phyloP scores from a whole-genome alignment of 176 grass and related monocot species.

The Oryza glaberrima region DNA sequence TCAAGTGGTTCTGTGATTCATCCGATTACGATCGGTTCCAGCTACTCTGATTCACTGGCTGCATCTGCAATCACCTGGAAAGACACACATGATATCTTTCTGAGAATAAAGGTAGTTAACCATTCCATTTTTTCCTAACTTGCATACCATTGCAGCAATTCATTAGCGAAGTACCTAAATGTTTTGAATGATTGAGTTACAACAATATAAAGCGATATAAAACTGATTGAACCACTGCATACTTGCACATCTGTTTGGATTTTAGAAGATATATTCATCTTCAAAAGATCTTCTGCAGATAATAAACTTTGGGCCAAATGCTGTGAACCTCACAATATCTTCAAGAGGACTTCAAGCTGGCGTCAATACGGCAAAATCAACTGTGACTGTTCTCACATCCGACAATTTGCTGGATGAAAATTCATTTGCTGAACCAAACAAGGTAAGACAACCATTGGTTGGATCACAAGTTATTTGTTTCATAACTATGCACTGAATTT shows the following conservation, averaged over 20 bases:
- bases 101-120: slow-evolving; percentile 58
- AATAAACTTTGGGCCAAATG: slow-evolving; percentile 56
- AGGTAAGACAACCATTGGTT: background rate
- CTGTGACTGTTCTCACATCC: slow-evolving; percentile 2
- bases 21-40: slow-evolving; percentile 47
- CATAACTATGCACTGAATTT: background rate
- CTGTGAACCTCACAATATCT: background rate
- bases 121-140: background rate
- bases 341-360: background rate
- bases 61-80: slow-evolving; percentile 66
- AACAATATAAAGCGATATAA: background rate
- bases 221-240: background rate
- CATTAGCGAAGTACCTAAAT: background rate
- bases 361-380: background rate
- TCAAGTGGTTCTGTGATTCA: slow-evolving; percentile 47
- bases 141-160: background rate
- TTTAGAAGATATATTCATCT: background rate
- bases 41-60: slow-evolving; percentile 23
- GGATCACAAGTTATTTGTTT: background rate
- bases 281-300: slow-evolving; percentile 44
- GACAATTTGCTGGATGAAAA: background rate
- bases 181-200: background rate
- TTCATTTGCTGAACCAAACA: slow-evolving; percentile 19
- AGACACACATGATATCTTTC: slow-evolving; percentile 35
- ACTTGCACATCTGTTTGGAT: background rate